A percentile compares a stretch with the other conserved stretches of the same genome.
These are phyloP conservation scores for Luzula sylvatica DNA, from an alignment of 176 grass and related monocot genomes.

Conservation along the genomic window DNA sequence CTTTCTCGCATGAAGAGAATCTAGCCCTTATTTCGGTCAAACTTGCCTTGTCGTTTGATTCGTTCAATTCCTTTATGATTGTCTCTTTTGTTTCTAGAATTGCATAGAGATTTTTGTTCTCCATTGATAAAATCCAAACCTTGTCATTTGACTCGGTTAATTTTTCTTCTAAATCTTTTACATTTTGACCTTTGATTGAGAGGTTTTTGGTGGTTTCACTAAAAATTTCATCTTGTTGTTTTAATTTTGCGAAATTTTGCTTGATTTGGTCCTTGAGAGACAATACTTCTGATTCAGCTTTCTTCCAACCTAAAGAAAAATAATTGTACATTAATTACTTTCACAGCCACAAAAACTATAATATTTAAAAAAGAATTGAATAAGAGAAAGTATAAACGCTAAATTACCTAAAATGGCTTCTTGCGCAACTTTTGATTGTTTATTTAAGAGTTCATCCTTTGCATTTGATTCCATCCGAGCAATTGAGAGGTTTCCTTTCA, in stretches of 20 bases:
- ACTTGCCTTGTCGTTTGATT: constrained; percentile 34
- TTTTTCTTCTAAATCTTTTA: constrained; percentile 31
- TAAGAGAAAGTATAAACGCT: neutral
- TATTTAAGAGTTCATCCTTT: constrained; percentile 32
- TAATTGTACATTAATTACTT: too few relatives aligned
- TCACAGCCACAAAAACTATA: neutral
- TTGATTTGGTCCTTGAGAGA: constrained; percentile 10
- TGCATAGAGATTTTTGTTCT: constrained; percentile 39
- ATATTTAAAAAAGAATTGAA: neutral
- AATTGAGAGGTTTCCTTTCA: constrained; percentile 23
- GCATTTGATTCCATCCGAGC: constrained; percentile 12
- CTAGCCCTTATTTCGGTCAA: constrained; percentile 30
- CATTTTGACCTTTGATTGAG: constrained; percentile 36
- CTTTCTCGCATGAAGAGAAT: constrained; percentile 54
- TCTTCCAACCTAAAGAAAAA: constrained; percentile 11
- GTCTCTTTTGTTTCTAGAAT: constrained; percentile 42
- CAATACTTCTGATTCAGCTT: constrained; percentile 20
- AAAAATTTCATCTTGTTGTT: constrained; percentile 54
- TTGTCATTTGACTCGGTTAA: constrained; percentile 44
- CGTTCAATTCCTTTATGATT: constrained; percentile 29
- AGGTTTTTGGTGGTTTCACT: constrained; percentile 43
- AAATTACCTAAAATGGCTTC: constrained; percentile 24
- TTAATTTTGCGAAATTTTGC: constrained; percentile 51
- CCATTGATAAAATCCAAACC: constrained; percentile 30
- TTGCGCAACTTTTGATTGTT: constrained; percentile 27